Percentiles rank a stretch among this genome's conserved stretches.
Evolutionary conservation across 1,284 basidiomycete genomes (phyloP).

Genomic region (Ustilago esculenta): DNA sequence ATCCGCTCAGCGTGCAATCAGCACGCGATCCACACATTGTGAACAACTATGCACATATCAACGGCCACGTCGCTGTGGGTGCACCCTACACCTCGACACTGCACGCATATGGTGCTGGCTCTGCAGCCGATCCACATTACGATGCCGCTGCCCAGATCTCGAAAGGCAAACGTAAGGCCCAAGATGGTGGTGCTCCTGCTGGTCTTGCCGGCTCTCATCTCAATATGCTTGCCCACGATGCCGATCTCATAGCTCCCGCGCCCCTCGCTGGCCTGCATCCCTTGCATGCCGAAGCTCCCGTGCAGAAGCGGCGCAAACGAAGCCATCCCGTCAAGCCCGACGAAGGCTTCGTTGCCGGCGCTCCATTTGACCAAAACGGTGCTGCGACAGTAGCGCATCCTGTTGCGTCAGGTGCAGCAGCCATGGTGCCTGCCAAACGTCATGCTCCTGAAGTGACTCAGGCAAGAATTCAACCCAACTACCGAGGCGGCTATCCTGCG

Average conservation of each 20-base stretch:
- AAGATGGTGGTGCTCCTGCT: slow-evolving; percentile 15
- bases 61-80: slow-evolving; percentile 26
- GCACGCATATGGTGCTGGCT: slow-evolving; percentile 12
- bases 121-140: slow-evolving; percentile 25
- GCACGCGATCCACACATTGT: slow-evolving; percentile 37
- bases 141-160: slow-evolving; percentile 20
- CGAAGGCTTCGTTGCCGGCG: slow-evolving; percentile 5
- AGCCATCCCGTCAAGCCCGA: slow-evolving; percentile 43
- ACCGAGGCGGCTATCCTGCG: slow-evolving; percentile 49
- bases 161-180: slow-evolving; percentile 49
- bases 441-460: slow-evolving; percentile 31
- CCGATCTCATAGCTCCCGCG: slow-evolving; percentile 44
- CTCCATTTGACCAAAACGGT: slow-evolving; percentile 13
- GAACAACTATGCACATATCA: slow-evolving; percentile 39
- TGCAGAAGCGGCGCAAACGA: slow-evolving; percentile 41
- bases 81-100: slow-evolving; percentile 24
- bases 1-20: slow-evolving; percentile 48
- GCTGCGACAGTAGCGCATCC: slow-evolving; percentile 19
- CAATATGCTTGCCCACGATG: slow-evolving; percentile 43
- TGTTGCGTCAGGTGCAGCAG: slow-evolving; percentile 26
- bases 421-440: slow-evolving; percentile 23
- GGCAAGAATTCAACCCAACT: slow-evolving; percentile 35
- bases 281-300: slow-evolving; percentile 9
- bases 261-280: slow-evolving; percentile 13
- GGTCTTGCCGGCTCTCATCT: slow-evolving; percentile 19